Conservation (phyloP, 2,329 filamentous ascomycete species). For the Trichoderma simmonsii region DNA sequence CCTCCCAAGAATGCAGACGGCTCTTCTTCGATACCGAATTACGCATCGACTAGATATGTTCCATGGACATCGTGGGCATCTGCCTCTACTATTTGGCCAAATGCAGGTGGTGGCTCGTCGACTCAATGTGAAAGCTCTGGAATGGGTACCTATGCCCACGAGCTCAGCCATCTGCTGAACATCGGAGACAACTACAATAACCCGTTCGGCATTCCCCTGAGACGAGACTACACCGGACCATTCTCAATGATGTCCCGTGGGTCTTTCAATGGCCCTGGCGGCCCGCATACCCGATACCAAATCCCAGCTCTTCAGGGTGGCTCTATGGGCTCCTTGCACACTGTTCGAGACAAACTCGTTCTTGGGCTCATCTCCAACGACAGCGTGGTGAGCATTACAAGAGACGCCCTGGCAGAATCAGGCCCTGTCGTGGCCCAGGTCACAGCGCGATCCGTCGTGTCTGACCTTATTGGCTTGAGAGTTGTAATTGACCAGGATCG, state of each 20-base stretch:
- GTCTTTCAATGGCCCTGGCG: conserved; percentile 51
- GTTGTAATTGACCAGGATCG: conserved; percentile 45
- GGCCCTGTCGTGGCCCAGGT: conserved; percentile 45
- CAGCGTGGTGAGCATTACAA: conserved; percentile 44
- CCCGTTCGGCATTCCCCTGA: conserved; percentile 44
- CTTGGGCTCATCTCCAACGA: conserved; percentile 46
- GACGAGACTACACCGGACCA: conserved; percentile 49
- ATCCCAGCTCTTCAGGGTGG: conserved; percentile 48
- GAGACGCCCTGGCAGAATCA: conserved; percentile 39
- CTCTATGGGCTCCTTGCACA: conserved; percentile 50
- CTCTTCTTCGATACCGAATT: conserved; percentile 39
- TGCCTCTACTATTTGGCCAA: conserved; percentile 51
- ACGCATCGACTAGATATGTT: conserved; percentile 49
- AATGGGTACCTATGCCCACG: conserved; percentile 52
- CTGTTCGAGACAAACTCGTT: conserved; percentile 51
- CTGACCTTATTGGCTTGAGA: conserved; percentile 46
- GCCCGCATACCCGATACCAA: conserved; percentile 51
- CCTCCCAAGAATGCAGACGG: conserved; percentile 39
- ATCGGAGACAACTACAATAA: conserved; percentile 58
- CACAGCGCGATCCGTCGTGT: conserved; percentile 45
- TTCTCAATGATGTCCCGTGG: conserved; percentile 53
- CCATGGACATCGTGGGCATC: conserved; percentile 53
- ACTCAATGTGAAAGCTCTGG: conserved; percentile 53
- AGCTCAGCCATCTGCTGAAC: conserved; percentile 49
- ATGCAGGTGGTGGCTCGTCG: conserved; percentile 50